Evolutionary conservation across 768 basidiomycete genomes (phyloP).

Genomic region (Kondoa malvinella): DNA sequence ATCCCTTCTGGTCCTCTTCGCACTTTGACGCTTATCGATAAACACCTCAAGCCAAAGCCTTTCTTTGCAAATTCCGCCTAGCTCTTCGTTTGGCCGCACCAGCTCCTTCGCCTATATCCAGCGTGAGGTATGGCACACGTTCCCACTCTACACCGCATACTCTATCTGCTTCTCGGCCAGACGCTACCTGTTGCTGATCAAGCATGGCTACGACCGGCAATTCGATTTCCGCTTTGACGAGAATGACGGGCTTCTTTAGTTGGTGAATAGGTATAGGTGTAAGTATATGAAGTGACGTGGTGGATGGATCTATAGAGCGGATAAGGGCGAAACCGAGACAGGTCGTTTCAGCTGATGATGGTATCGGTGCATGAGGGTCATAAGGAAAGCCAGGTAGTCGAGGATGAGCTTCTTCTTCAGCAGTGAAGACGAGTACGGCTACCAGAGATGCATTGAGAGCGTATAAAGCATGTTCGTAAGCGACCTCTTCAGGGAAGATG

Average conservation of each 20-base stretch:
- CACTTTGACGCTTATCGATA: not conserved
- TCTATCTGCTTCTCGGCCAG: not conserved
- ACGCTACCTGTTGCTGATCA: not conserved
- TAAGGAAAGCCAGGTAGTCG: not conserved
- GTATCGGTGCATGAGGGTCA: not conserved
- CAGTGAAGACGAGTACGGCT: slow-evolving; percentile 41
- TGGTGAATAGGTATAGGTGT: not conserved
- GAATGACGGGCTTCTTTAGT: not conserved
- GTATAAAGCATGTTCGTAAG: slow-evolving; percentile 46
- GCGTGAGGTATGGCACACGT: not conserved
- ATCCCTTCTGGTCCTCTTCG: slow-evolving; percentile 22
- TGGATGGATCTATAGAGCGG: not conserved
- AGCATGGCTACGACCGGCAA: not conserved
- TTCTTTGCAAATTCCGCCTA: not conserved
- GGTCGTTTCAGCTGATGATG: not conserved
- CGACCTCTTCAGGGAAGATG: slow-evolving; percentile 57
- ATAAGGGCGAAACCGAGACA: not conserved
- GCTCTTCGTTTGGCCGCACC: not conserved
- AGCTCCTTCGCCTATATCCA: not conserved
- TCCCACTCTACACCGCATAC: not conserved
- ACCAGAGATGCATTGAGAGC: slow-evolving; percentile 70
- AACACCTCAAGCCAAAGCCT: not conserved
- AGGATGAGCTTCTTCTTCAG: not conserved
- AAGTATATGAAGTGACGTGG: not conserved
- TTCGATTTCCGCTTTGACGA: not conserved